Conservation (phyloP, 2,329 filamentous ascomycete species). For the Paracoccidioides brasiliensis region DNA sequence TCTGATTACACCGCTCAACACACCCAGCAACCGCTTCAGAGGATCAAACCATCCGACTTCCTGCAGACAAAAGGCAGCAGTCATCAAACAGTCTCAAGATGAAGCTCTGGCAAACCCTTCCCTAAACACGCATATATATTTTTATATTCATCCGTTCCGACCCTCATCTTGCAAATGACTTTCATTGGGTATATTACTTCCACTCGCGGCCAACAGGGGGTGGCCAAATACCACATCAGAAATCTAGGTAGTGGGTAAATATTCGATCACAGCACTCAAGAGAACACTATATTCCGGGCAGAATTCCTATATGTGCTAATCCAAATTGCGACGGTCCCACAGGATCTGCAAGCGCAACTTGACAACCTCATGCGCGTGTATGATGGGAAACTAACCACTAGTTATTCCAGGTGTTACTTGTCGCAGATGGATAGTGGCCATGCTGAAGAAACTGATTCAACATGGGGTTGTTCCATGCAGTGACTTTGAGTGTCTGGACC, state of each 20-base stretch:
- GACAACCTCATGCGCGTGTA: constrained; percentile 14
- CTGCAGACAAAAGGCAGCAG: too few species aligned
- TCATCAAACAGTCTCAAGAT: too few species aligned
- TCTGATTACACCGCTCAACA: too few species aligned
- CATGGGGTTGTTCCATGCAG: constrained; percentile 12
- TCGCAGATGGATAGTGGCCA: constrained; percentile 15
- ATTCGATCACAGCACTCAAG: constrained; percentile 5
- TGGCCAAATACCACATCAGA: constrained; percentile 9
- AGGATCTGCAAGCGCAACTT: constrained; percentile 6
- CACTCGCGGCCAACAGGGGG: constrained; percentile 7
- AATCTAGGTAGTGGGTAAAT: constrained; percentile 10
- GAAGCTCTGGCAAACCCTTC: too few species aligned
- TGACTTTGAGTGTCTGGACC: too few species aligned
- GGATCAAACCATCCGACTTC: too few species aligned
- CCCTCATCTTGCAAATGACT: constrained; percentile 16
- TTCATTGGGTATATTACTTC: constrained; percentile 21
- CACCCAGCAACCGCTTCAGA: too few species aligned
- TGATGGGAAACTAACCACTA: constrained; percentile 13
- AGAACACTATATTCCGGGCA: constrained; percentile 7
- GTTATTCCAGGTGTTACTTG: constrained; percentile 17
- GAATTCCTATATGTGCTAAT: constrained; percentile 11
- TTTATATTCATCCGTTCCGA: constrained; percentile 16
- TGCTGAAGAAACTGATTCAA: constrained; percentile 11
- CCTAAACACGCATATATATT: constrained; percentile 7
- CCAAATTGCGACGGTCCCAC: constrained; percentile 13